Base-by-base conservation (phyloP, 163 green algal genomes). In the Volvox carteri region DNA sequence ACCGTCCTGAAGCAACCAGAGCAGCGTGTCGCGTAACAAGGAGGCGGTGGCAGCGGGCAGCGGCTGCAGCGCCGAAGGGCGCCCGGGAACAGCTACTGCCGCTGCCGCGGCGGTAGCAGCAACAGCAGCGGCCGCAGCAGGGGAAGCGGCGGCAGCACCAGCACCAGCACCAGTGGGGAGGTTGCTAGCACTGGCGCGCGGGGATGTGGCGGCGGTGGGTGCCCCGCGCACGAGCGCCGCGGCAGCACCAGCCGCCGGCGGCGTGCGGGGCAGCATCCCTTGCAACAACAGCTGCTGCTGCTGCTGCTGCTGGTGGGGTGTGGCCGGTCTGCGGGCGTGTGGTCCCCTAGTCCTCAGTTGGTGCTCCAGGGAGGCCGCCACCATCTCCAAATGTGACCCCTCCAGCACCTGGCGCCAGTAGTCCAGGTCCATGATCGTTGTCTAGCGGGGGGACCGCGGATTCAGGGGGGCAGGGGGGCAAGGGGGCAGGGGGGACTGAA, bases 401-500 rank as follows among this genome's bases (percentile, higher is more conserved):
- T 87, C 79, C 42, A 87, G 42, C 42, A 87, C 62, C 25, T 78
- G 79, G 42, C 79, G 79, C 79, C 65, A 78, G 62, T 41, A 87
- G 44, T 78, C 62, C n/a, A 87, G 44, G 62, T 87, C 79, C 42
- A 78, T 67, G 18, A 87, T 35, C 8, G 68, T 54, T 16, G 44
- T 44, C 78, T 86, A 46, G 37, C 7, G 14, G 67, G 50, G 18
- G 33, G 37, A n/a, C n/a, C n/a, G n/a, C n/a, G n/a, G n/a, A n/a
- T n/a, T n/a, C n/a, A n/a, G n/a, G n/a, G n/a, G n/a, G n/a, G n/a
- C n/a, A n/a, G n/a, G 68, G 14, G 56, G 19, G 16, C 28, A 23
- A 23, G 19, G 56, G 30, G 48, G 48, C 12, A 58, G 48, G 48
- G 48, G 11, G 48, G 48, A 14, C 11, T 11, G 48, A 14, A 58